Evolutionary conservation across 2,329 filamentous ascomycete species (phyloP).

Genomic region (Colletotrichum viniferum): DNA sequence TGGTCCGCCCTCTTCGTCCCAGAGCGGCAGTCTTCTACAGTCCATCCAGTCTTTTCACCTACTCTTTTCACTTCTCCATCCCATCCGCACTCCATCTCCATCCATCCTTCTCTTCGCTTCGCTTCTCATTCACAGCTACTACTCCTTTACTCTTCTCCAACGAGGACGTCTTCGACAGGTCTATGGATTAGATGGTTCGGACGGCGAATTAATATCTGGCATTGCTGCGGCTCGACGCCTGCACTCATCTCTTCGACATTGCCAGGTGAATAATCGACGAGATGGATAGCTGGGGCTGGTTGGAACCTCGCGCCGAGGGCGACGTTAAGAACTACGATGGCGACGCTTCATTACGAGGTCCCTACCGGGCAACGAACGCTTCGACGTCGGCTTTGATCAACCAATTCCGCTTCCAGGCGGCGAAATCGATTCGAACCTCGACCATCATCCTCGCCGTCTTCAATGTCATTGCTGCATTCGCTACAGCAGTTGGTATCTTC

Average conservation of each 20-base stretch:
- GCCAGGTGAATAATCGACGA: conserved; percentile 22
- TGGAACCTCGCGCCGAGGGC: conserved; percentile 27
- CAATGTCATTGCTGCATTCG: conserved; percentile 63
- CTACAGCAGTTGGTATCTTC: conserved; percentile 60
- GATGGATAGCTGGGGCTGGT: conserved; percentile 26
- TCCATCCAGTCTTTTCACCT: conserved; percentile 23
- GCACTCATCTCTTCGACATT: conserved; percentile 22
- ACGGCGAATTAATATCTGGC: conserved; percentile 23
- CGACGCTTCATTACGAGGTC: conserved; percentile 28
- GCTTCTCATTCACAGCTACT: conserved; percentile 19
- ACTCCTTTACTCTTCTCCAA: background rate
- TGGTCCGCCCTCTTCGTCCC: conserved; percentile 37
- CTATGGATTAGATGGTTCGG: conserved; percentile 43
- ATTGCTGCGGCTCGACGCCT: conserved; percentile 41
- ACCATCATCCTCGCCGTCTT: conserved; percentile 66
- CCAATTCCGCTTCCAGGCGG: conserved; percentile 55
- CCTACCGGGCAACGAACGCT: conserved; percentile 31
- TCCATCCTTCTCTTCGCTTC: conserved; percentile 22
- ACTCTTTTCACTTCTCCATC: conserved; percentile 26
- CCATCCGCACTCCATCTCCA: conserved; percentile 23
- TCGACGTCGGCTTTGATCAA: conserved; percentile 53
- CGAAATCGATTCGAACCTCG: conserved; percentile 64
- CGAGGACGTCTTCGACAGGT: conserved; percentile 22
- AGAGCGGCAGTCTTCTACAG: conserved; percentile 8
- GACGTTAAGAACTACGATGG: conserved; percentile 20